Evolutionary conservation across 495 filamentous ascomycete species (phyloP).

Genomic region (Penicillium mononematosum): DNA sequence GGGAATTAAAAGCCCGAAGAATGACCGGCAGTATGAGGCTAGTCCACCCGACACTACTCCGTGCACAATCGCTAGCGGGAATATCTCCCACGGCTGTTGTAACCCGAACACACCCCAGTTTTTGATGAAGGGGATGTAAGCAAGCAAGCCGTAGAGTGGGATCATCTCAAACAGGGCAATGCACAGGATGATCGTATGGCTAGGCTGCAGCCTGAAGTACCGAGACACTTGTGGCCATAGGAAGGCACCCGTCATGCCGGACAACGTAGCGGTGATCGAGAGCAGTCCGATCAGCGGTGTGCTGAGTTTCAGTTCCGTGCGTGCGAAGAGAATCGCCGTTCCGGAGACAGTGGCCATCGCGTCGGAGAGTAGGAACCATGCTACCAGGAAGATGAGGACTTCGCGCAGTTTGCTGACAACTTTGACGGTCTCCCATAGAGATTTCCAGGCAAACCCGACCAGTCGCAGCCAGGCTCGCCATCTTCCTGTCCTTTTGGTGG

Average conservation of each 20-base stretch:
- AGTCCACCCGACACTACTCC: slow-evolving; percentile 84
- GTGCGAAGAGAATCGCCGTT: slow-evolving; percentile 89
- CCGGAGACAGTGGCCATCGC: slow-evolving; percentile 87
- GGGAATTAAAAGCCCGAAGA: slow-evolving; percentile 82
- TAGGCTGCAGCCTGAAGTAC: slow-evolving; percentile 58
- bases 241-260: slow-evolving; percentile 79
- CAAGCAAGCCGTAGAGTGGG: slow-evolving; percentile 79
- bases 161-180: slow-evolving; percentile 83
- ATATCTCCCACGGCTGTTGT: slow-evolving; percentile 90
- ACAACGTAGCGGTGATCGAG: slow-evolving; percentile 76
- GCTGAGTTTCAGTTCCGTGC: slow-evolving; percentile 79
- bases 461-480: slow-evolving; percentile 49
- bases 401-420: slow-evolving; percentile 73
- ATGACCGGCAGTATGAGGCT: slow-evolving; percentile 77
- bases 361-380: slow-evolving; percentile 88
- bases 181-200: slow-evolving; percentile 80
- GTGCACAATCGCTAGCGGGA: slow-evolving; percentile 78
- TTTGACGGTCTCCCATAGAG: slow-evolving; percentile 71
- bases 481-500: slow-evolving; percentile 14
- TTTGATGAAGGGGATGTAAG: slow-evolving; percentile 74
- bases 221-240: slow-evolving; percentile 73
- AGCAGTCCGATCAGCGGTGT: slow-evolving; percentile 74
- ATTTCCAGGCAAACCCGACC: slow-evolving; percentile 75
- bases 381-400: slow-evolving; percentile 75
- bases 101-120: slow-evolving; percentile 74